Base-by-base conservation (phyloP, 2,329 filamentous ascomycete genomes). In the Nemania bipapillata region DNA sequence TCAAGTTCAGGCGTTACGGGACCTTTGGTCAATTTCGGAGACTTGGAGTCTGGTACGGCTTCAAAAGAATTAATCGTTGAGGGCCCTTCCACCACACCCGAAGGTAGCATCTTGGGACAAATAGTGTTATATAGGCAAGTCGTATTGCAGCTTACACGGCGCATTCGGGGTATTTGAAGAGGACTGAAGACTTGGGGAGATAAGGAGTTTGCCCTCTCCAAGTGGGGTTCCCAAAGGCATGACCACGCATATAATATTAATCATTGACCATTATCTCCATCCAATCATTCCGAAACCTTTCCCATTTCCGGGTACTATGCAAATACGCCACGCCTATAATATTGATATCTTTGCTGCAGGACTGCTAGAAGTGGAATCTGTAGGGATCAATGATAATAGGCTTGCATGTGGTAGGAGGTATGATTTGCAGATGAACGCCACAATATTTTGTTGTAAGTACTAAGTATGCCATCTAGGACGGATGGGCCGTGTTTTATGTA, bases 1-100 rank as follows among this genome's bases (percentile, higher is more conserved):
- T 49, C 26, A 47, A 58, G 53, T 20, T 63, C 59, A 17, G 59
- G 65, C 26, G 65, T 67, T 20, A 54, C 35, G 28, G 65, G 59
- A 24, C 32, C 65, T 53, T 62, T 66, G 6, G 40, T 42, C 24
- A 40, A 20, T 53, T 57, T 45, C 8, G 58, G 50, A 54, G 42
- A 24, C 20, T 35, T 53, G 4, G 42, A 32, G 15, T 12, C n/a
- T n/a, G 64, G 15, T 15, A 52, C 28, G 12, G 57, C 58, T 26
- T 58, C 20, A 17, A 11, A 28, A n/a, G 58, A 32, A 49, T 58
- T 53, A 37, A 58, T 54, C 22, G 35, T 26, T 11, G 9, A n/a
- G 24, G 64, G 15, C 35, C n/a, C 53, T 53, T 58, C 58, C 22
- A 17, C 45, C 5, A 47, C 35, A 32, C 22, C 52, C 22, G 42